Conservation (phyloP, 2,329 filamentous ascomycete species). For the Talaromyces sp. region DNA sequence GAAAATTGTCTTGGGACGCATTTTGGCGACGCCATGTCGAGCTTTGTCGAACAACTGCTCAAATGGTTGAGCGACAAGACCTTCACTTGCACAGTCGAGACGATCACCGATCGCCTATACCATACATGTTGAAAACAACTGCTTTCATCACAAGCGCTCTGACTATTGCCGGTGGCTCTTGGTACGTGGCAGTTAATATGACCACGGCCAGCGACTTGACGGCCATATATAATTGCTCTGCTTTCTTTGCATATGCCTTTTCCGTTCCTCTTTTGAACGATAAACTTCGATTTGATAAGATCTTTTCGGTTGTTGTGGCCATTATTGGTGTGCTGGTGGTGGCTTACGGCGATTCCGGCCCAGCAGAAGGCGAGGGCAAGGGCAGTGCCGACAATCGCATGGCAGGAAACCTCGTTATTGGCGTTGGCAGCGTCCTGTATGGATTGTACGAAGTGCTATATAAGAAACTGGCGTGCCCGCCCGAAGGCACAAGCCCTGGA, state of each 20-base stretch:
- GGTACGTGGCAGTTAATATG: conserved; percentile 92
- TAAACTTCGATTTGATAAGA: conserved; percentile 76
- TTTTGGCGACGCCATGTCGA: conserved; percentile 76
- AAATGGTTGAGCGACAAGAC: conserved; percentile 80
- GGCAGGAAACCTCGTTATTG: conserved; percentile 86
- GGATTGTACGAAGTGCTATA: conserved; percentile 97
- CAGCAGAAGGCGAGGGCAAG: conserved; percentile 28
- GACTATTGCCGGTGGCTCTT: conserved; percentile 84
- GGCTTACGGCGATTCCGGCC: conserved; percentile 74
- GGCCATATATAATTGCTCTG: conserved; percentile 98
- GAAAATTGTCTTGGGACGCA: conserved; percentile 68
- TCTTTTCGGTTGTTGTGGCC: conserved; percentile 77
- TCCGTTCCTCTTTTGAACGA: conserved; percentile 85
- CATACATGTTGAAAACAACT: conserved; percentile 74
- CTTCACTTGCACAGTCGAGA: conserved; percentile 53
- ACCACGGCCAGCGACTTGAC: conserved; percentile 92
- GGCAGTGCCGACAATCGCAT: conserved; percentile 58
- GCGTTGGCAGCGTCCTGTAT: conserved; percentile 83
- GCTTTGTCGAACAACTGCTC: conserved; percentile 59
- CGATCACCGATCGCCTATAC: conserved; percentile 46
- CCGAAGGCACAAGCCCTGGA: conserved; percentile 75
- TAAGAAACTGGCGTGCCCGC: conserved; percentile 87
- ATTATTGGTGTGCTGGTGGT: conserved; percentile 90
- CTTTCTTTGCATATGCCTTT: conserved; percentile 97
- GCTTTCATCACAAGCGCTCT: conserved; percentile 77